These are phyloP conservation scores for Penicillium silybi DNA, from an alignment of 495 filamentous ascomycete species.

Conservation along the genomic window DNA sequence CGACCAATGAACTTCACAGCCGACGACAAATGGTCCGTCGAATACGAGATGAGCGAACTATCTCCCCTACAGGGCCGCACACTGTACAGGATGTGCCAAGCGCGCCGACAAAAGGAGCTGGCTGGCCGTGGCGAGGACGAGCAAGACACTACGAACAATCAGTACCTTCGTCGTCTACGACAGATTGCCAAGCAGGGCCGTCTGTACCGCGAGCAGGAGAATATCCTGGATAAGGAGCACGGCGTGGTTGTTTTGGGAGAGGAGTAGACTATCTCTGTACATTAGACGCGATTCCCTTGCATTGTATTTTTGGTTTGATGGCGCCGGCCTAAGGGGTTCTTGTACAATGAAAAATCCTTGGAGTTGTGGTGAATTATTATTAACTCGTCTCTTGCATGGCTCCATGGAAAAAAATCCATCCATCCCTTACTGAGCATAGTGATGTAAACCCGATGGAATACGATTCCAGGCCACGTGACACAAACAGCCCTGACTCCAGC, in stretches of 20 bases:
- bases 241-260: constrained; percentile 31
- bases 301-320: background rate
- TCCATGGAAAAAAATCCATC: too few species aligned
- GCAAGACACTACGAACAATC: constrained; percentile 25
- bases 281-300: background rate
- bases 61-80: constrained; percentile 25
- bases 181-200: constrained; percentile 43
- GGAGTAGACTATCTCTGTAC: background rate
- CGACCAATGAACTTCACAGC: constrained; percentile 52
- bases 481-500: background rate
- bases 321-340: background rate
- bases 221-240: constrained; percentile 41
- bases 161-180: constrained; percentile 41
- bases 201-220: constrained; percentile 43
- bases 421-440: too few species aligned
- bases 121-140: constrained; percentile 32
- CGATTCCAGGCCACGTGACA: background rate
- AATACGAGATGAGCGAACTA: constrained; percentile 69
- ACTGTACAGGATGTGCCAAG: constrained; percentile 48
- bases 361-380: background rate
- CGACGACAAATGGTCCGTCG: constrained; percentile 64
- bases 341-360: background rate
- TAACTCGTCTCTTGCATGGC: background rate
- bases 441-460: background rate
- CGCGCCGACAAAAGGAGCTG: constrained; percentile 49